phyloP scores from a whole-genome alignment of 2,329 filamentous ascomycete species.

The Pseudocercospora pini-densiflorae region DNA sequence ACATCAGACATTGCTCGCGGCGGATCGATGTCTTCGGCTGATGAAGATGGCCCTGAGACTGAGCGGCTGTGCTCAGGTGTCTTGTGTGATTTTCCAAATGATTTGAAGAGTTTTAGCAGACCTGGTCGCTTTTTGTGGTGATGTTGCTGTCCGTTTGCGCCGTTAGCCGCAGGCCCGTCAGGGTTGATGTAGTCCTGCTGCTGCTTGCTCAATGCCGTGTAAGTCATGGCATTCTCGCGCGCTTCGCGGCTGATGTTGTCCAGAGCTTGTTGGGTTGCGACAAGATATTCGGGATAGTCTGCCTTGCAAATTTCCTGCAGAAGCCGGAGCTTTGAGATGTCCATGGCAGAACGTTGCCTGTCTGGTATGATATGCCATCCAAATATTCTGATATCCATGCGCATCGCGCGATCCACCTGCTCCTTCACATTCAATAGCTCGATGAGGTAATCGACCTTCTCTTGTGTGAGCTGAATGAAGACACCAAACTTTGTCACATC shows the following conservation, averaged over 20 bases:
- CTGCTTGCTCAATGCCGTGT: conserved; percentile 13
- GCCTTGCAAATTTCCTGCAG: conserved; percentile 48
- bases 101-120: conserved; percentile 35
- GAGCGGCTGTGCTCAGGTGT: conserved; percentile 18
- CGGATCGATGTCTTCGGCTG: conserved; percentile 27
- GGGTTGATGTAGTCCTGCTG: conserved; percentile 16
- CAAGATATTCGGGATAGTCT: conserved; percentile 52
- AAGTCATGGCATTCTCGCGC: conserved; percentile 28
- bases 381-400: conserved; percentile 51
- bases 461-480: conserved; percentile 47
- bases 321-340: conserved; percentile 50
- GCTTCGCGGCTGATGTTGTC: conserved; percentile 46
- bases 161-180: conserved; percentile 5
- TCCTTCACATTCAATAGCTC: conserved; percentile 49
- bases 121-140: conserved; percentile 33
- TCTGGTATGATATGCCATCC: conserved; percentile 52
- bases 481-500: conserved; percentile 47
- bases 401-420: conserved; percentile 49
- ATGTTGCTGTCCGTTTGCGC: conserved; percentile 13
- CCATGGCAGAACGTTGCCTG: conserved; percentile 36
- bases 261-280: conserved; percentile 48
- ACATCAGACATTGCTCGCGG: conserved; percentile 36
- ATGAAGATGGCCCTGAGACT: conserved; percentile 17
- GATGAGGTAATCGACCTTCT: conserved; percentile 52
- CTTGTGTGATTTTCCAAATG: conserved; percentile 29